Evolutionary conservation across 306 rosid genomes (phyloP).

Genomic region (Ochetophila trinervis): DNA sequence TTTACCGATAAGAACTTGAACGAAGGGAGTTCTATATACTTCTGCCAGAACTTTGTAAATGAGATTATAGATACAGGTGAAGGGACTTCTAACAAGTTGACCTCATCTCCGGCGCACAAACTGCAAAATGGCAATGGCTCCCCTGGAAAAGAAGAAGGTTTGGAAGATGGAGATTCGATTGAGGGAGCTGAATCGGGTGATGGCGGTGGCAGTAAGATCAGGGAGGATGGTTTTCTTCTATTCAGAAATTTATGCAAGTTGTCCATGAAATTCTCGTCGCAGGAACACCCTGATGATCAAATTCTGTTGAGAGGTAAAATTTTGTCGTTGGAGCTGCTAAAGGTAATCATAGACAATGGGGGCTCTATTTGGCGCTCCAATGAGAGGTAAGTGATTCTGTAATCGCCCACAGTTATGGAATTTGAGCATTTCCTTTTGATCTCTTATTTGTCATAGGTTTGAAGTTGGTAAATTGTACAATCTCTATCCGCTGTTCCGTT

Average conservation of each 20-base stretch:
- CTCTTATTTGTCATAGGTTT: not conserved
- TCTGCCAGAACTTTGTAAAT: conserved; percentile 74
- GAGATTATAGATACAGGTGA: conserved; percentile 83
- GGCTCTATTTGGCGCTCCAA: conserved; percentile 75
- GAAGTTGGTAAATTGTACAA: not conserved
- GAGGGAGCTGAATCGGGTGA: conserved; percentile 36
- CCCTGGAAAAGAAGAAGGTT: conserved; percentile 23
- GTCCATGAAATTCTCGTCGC: conserved; percentile 95
- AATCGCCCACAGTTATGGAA: not conserved
- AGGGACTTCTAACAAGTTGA: conserved; percentile 36
- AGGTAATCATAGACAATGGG: conserved; percentile 84
- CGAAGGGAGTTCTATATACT: conserved; percentile 84
- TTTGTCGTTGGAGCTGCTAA: conserved; percentile 93
- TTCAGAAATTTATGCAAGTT: conserved; percentile 89
- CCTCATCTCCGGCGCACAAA: conserved; percentile 14
- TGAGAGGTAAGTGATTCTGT: conserved; percentile 68
- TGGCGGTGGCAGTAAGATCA: conserved; percentile 64
- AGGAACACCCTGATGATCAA: conserved; percentile 84
- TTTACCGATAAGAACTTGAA: conserved; percentile 91
- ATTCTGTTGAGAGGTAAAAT: conserved; percentile 91
- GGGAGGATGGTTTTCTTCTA: conserved; percentile 88
- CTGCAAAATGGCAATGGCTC: conserved; percentile 39
- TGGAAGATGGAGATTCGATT: conserved; percentile 31
- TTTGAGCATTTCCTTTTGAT: not conserved
- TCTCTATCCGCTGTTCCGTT: not conserved